Conservation (phyloP, 1,139 yeast genomes). For the Kodamaea fungicola region DNA sequence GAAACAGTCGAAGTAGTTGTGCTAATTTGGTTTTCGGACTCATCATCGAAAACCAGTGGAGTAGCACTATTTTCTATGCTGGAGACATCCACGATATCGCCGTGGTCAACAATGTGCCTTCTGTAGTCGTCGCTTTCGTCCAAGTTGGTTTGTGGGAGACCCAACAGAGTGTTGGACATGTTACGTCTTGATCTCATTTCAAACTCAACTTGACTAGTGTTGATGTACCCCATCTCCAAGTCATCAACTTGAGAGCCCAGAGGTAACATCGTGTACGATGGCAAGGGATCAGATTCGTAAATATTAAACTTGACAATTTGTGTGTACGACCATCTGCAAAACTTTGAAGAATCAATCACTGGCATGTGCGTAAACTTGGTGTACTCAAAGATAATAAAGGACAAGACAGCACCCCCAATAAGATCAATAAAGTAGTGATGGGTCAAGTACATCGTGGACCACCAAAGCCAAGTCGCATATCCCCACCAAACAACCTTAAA, state of each 20-base stretch:
- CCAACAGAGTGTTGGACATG: constrained; percentile 13
- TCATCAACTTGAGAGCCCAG: constrained; percentile 3
- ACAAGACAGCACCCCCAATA: constrained; percentile 82
- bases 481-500: constrained; percentile 59
- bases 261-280: constrained; percentile 4
- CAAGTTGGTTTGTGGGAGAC: constrained; percentile 4
- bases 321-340: constrained; percentile 83
- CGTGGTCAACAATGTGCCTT: background rate
- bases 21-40: constrained; percentile 11
- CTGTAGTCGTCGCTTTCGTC: constrained; percentile 3
- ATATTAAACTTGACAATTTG: constrained; percentile 27
- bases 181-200: constrained; percentile 35
- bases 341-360: constrained; percentile 54
- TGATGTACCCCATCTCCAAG: constrained; percentile 6
- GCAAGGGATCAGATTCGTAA: constrained; percentile 33
- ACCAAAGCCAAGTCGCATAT: constrained; percentile 92
- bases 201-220: constrained; percentile 14
- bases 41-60: constrained; percentile 38
- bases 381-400: constrained; percentile 66
- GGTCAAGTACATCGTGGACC: constrained; percentile 96
- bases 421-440: constrained; percentile 93
- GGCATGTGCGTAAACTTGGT: constrained; percentile 78
- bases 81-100: constrained; percentile 13
- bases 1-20: constrained; percentile 30
- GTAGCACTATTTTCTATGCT: constrained; percentile 32